Conservation (phyloP, 2,329 filamentous ascomycete species). For the Aureobasidium uvarum region DNA sequence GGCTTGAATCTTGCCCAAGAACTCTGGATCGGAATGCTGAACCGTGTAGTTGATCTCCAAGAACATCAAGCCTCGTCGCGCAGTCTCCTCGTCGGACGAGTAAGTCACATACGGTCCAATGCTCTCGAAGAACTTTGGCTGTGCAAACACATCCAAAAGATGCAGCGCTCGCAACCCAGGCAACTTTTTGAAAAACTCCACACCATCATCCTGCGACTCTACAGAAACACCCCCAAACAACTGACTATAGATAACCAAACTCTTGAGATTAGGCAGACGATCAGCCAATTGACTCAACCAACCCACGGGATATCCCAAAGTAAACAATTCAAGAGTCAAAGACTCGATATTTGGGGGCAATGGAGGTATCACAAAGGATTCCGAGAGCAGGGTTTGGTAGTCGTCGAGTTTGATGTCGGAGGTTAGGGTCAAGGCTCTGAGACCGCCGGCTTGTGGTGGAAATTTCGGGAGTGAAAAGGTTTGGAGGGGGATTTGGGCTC, state of each 20-base stretch:
- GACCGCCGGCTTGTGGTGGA: conserved; percentile 44
- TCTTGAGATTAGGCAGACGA: conserved; percentile 44
- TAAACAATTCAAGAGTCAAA: conserved; percentile 52
- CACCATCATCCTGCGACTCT: conserved; percentile 43
- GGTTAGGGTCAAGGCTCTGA: conserved; percentile 50
- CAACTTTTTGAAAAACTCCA: conserved; percentile 43
- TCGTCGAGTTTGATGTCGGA: conserved; percentile 50
- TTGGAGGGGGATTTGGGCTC: conserved; percentile 49
- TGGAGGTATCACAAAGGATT: conserved; percentile 40
- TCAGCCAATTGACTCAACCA: conserved; percentile 45
- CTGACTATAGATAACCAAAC: conserved; percentile 48
- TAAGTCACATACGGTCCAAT: conserved; percentile 37
- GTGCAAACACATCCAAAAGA: conserved; percentile 50
- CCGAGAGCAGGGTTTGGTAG: conserved; percentile 43
- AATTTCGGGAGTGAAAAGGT: conserved; percentile 49
- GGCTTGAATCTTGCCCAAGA: conserved; percentile 44
- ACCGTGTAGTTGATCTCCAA: conserved; percentile 51
- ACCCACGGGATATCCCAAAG: conserved; percentile 47
- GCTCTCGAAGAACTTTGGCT: conserved; percentile 43
- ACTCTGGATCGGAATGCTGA: conserved; percentile 46
- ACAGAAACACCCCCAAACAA: conserved; percentile 47
- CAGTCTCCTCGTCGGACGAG: conserved; percentile 28
- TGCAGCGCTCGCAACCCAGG: conserved; percentile 45
- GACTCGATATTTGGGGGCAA: conserved; percentile 45
- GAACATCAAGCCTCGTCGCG: conserved; percentile 42